A percentile compares a stretch with the other conserved stretches of the same genome.
Evolutionary conservation across 2,329 filamentous ascomycete species (phyloP).

Genomic region (Canariomyces notabilis): DNA sequence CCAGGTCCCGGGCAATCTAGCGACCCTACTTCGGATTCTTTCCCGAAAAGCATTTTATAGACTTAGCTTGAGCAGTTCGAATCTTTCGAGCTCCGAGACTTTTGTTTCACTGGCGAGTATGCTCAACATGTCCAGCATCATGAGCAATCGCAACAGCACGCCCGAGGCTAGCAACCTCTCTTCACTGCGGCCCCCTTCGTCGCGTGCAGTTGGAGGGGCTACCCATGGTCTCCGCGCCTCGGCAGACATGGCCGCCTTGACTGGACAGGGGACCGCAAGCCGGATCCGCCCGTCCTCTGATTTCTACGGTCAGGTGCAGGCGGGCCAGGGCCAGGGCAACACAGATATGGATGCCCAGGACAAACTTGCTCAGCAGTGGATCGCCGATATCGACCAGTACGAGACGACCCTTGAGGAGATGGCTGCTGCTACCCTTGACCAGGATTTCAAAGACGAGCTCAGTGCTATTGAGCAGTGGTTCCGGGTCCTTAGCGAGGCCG

Average conservation of each 20-base stretch:
- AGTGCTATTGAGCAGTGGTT: slow-evolving; percentile 99
- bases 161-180: slow-evolving; percentile 81
- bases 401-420: slow-evolving; percentile 99
- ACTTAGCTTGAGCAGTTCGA: slow-evolving; percentile 1
- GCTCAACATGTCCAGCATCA: slow-evolving; percentile 63
- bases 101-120: slow-evolving; percentile 30
- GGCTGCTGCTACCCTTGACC: slow-evolving; percentile 96
- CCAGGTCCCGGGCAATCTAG: slow-evolving; percentile 21
- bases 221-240: slow-evolving; percentile 78
- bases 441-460: slow-evolving; percentile 99
- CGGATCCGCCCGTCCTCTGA: slow-evolving; percentile 93
- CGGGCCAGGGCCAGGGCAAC: slow-evolving; percentile 61
- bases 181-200: slow-evolving; percentile 75
- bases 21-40: slow-evolving; percentile 11
- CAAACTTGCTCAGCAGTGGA: slow-evolving; percentile 95
- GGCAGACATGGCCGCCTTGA: slow-evolving; percentile 86
- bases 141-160: slow-evolving; percentile 92
- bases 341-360: slow-evolving; percentile 78
- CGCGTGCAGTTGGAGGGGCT: slow-evolving; percentile 69
- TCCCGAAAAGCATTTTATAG: slow-evolving; percentile 13
- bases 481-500: slow-evolving; percentile 90
- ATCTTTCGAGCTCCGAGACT: slow-evolving; percentile 8
- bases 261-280: slow-evolving; percentile 58
- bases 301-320: slow-evolving; percentile 76
- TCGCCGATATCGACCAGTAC: slow-evolving; percentile 97